Evolutionary conservation across 139 green algal species (phyloP), one percentile per base, ranked within the genome.

Genomic region (Chlamydomonas eustigma): DNA sequence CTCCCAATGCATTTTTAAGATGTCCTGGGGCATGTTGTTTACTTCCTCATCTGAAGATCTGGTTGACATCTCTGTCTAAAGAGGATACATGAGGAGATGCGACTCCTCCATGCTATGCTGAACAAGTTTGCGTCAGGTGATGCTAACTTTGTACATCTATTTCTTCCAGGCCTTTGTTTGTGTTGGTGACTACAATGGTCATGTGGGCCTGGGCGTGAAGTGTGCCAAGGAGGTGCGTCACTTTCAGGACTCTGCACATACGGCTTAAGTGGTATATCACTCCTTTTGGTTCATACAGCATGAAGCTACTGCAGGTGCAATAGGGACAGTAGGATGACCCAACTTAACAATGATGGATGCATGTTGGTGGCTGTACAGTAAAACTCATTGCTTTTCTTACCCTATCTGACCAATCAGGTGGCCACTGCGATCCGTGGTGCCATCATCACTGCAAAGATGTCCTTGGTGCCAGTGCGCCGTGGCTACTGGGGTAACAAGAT

Each of bases 401-500:
- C n/a, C n/a, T n/a, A n/a, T n/a, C n/a, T n/a, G 6, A 65, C 78
- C 1, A 24, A 38, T 0, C 83, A 93, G 89, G 93, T 98, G 32
- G 94, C 96, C 73, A 99, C 96, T 74, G 92, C 96, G 74, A 98
- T 98, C 80, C 90, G 94, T 50, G 96, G 96, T 36, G 95, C 96
- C 66, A 99, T 99, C 87, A 98, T 98, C 84, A 79, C 90, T 64
- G 96, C 96, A 74, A 99, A 99, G 91, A 96, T 98, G 86, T 89
- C 87, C 35, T 74, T 92, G 35, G 90, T 99, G 50, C 96, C 96
- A 58, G 88, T 99, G 6, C 92, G 96, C 68, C 89, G 96, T 63
- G 96, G 96, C 39, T 99, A 99, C 92, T 99, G 96, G 96, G 95
- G 95, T 84, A 95, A 96, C 89, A 97, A 94, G 86, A 95, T 98